Conservation (phyloP, 352 stramenopile species). For the Sclerospora graminicola region DNA sequence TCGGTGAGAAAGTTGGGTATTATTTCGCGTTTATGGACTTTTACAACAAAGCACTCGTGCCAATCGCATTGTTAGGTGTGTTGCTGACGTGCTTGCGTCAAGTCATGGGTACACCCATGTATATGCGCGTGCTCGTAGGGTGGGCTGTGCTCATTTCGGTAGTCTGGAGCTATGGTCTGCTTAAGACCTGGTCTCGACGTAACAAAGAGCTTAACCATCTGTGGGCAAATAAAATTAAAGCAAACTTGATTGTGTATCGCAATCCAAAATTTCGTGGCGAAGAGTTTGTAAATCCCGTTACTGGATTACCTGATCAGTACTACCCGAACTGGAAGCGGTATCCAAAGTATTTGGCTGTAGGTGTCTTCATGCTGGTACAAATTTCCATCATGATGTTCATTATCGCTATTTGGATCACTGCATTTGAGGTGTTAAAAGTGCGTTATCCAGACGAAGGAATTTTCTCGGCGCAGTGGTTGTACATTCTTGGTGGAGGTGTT, state of each 20-base stretch:
- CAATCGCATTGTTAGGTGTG: conserved; percentile 64
- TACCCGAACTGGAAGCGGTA: conserved; percentile 71
- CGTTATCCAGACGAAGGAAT: conserved; percentile 50
- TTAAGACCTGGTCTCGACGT: conserved; percentile 69
- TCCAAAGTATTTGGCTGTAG: conserved; percentile 53
- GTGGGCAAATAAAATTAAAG: conserved; percentile 63
- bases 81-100: conserved; percentile 53
- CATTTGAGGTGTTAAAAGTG: conserved; percentile 68
- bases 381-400: conserved; percentile 82
- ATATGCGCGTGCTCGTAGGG: conserved; percentile 67
- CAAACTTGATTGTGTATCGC: conserved; percentile 55
- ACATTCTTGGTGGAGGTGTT: conserved; percentile 63
- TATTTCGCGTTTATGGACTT: conserved; percentile 84
- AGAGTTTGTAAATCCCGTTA: conserved; percentile 50
- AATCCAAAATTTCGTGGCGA: conserved; percentile 63
- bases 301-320: conserved; percentile 42
- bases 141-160: conserved; percentile 74
- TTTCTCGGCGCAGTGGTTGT: conserved; percentile 75
- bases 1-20: conserved; percentile 79
- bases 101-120: conserved; percentile 56
- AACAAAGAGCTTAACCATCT: conserved; percentile 65
- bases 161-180: conserved; percentile 71
- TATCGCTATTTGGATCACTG: conserved; percentile 76
- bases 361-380: conserved; percentile 67
- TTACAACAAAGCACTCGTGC: conserved; percentile 77